These are phyloP conservation scores for Gastrolobium villosum DNA, from an alignment of 306 rosid species.

Conservation along the genomic window DNA sequence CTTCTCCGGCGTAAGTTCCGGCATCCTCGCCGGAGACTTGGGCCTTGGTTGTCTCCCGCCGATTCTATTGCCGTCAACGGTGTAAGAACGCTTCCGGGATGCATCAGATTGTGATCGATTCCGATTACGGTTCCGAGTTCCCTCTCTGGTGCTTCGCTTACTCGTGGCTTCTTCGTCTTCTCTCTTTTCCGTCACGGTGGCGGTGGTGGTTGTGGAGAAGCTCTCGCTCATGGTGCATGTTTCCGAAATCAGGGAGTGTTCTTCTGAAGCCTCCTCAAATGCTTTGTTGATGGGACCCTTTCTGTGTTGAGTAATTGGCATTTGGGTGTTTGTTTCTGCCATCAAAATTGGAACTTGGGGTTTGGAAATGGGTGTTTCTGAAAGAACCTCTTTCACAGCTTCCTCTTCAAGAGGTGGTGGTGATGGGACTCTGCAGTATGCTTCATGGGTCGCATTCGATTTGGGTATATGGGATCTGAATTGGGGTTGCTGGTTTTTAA, in stretches of 20 bases:
- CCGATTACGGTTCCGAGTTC: slow-evolving; percentile 47
- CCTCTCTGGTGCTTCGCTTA: slow-evolving; percentile 58
- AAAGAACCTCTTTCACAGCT: slow-evolving; percentile 86
- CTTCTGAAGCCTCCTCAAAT: slow-evolving; percentile 54
- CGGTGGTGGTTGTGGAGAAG: slow-evolving; percentile 66
- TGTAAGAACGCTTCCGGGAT: slow-evolving; percentile 62
- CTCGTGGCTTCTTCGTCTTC: slow-evolving; percentile 92
- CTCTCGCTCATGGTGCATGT: slow-evolving; percentile 69
- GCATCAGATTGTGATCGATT: slow-evolving; percentile 40
- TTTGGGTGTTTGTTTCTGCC: slow-evolving; percentile 47
- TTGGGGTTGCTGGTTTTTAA: slow-evolving; percentile 37
- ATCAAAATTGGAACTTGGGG: slow-evolving; percentile 43
- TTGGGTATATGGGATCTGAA: slow-evolving; percentile 42
- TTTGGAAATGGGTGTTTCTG: slow-evolving; percentile 80
- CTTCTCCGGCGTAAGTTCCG: slow-evolving; percentile 55
- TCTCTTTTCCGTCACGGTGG: slow-evolving; percentile 59
- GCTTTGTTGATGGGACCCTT: slow-evolving; percentile 34
- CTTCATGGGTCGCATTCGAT: slow-evolving; percentile 43
- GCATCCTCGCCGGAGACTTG: slow-evolving; percentile 53
- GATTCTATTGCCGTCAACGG: slow-evolving; percentile 54
- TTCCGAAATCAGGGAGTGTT: slow-evolving; percentile 64
- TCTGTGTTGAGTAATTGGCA: slow-evolving; percentile 12
- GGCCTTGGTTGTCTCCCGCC: slow-evolving; percentile 54
- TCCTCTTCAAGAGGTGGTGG: slow-evolving; percentile 71
- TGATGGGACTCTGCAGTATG: slow-evolving; percentile 34